These are phyloP conservation scores for Linum tenue DNA, from an alignment of 345 rosid species.

Conservation along the genomic window DNA sequence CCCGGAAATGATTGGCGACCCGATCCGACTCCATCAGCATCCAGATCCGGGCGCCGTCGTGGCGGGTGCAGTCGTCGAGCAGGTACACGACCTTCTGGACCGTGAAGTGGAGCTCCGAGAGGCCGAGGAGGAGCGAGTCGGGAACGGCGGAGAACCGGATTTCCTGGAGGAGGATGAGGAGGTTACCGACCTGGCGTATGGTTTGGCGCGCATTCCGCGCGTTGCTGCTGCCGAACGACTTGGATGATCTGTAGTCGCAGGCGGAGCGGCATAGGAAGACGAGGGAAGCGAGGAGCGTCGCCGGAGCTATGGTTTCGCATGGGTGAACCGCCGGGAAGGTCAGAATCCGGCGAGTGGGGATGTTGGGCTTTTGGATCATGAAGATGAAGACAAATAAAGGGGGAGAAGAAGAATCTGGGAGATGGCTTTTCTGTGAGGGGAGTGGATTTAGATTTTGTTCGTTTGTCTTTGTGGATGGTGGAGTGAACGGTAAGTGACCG, in stretches of 20 bases:
- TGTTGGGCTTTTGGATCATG: slow-evolving; percentile 31
- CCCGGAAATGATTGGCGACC: slow-evolving; percentile 45
- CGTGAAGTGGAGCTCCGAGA: slow-evolving; percentile 62
- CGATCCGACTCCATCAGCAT: slow-evolving; percentile 49
- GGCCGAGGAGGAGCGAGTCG: slow-evolving; percentile 28
- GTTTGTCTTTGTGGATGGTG: slow-evolving; percentile 28
- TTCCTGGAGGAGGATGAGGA: slow-evolving; percentile 44
- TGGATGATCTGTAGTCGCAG: slow-evolving; percentile 30
- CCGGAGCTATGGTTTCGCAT: slow-evolving; percentile 32
- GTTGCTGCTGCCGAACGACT: slow-evolving; percentile 35
- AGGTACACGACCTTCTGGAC: slow-evolving; percentile 51
- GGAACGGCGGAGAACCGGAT: slow-evolving; percentile 22
- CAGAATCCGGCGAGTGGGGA: slow-evolving; percentile 49
- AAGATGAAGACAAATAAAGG: background rate
- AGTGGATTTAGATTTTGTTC: background rate
- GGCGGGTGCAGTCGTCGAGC: slow-evolving; percentile 48
- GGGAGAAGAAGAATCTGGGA: too few relatives aligned
- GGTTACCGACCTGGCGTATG: slow-evolving; percentile 41
- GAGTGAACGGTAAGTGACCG: slow-evolving; percentile 6
- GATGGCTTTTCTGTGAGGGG: too few relatives aligned
- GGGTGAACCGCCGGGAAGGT: slow-evolving; percentile 59
- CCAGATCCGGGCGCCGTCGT: slow-evolving; percentile 50
- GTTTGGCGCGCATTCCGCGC: slow-evolving; percentile 34
- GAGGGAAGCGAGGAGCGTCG: slow-evolving; percentile 45
- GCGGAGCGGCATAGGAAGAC: slow-evolving; percentile 33